Conservation (phyloP, 352 stramenopile genomes). For the Phytophthora cactorum region DNA sequence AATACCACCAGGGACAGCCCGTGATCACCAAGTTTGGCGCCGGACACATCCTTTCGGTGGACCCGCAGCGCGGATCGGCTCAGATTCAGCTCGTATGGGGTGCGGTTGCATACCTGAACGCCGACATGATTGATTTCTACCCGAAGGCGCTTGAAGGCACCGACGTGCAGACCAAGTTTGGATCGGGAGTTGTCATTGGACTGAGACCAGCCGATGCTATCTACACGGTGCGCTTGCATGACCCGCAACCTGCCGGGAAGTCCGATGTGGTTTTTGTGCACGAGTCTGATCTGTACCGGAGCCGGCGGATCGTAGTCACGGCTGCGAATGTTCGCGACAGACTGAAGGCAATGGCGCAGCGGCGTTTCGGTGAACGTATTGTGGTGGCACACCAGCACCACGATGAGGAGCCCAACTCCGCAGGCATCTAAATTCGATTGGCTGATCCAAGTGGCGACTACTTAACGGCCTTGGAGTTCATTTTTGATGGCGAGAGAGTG, state of each 20-base stretch:
- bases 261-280: constrained; percentile 77
- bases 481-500: constrained; percentile 37
- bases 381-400: constrained; percentile 45
- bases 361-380: constrained; percentile 47
- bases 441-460: not conserved
- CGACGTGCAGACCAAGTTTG: constrained; percentile 83
- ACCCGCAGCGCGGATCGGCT: constrained; percentile 52
- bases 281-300: constrained; percentile 68
- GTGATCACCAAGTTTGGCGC: constrained; percentile 76
- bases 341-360: constrained; percentile 51
- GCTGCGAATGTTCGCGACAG: constrained; percentile 64
- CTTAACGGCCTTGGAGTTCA: constrained; percentile 18
- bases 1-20: constrained; percentile 74
- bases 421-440: constrained; percentile 46
- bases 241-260: constrained; percentile 46
- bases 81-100: constrained; percentile 76
- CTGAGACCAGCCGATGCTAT: constrained; percentile 71
- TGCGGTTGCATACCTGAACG: constrained; percentile 59
- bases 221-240: constrained; percentile 76
- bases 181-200: constrained; percentile 62
- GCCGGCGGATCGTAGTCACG: constrained; percentile 43
- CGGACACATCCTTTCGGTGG: constrained; percentile 62
- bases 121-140: constrained; percentile 71
- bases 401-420: constrained; percentile 56
- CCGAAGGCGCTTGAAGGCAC: constrained; percentile 76